Base-by-base conservation (phyloP, 2,329 filamentous ascomycete genomes). In the Dactylonectria macrodidyma region DNA sequence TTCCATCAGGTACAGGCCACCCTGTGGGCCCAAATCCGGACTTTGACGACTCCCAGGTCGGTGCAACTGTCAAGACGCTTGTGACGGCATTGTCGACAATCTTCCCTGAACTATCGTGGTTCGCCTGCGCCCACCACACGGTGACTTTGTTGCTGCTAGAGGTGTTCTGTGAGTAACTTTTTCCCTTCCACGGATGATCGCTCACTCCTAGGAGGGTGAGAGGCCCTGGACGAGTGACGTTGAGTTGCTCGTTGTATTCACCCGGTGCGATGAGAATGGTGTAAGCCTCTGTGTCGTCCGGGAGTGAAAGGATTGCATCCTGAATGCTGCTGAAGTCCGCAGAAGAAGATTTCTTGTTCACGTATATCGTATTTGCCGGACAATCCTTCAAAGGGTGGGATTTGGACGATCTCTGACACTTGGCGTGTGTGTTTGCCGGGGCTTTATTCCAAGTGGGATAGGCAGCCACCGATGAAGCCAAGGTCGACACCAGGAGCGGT, bases 11-110 rank as follows among this genome's bases (percentile, higher is more conserved):
- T 0, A 93, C 89, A 0, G 88, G 79, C 72, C 86, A 90, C 0
- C 91, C 91, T 0, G 88, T 90, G 0, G 90, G 84, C 0, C 91
- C 91, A 4, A 84, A 81, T 5, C 91, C 90, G 0, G 90, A 92
- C 24, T 90, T 79, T 11, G 87, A 89, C 9, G 90, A 85, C 70
- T 92, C 87, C 54, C 91, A 83, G 0, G 85, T 92, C 0, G 91
- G 90, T 0, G 89, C 89, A 5, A 92, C 84, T 0, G 90, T 90
- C 60, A 92, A 77, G 0, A 88, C 87, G 34, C 86, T 86, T 0
- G 89, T 92, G 69, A 84, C 90, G 1, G 87, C 89, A 71, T 92
- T 92, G 77, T 92, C 90, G 47, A 84, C 74, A 68, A 82, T 82
- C 3, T 66, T 61, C 2, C 63, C 63, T 19, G 73, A 74, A 22